Percentiles rank a stretch among this genome's conserved stretches.
phyloP scores from a whole-genome alignment of 108 stramenopile genomes.

The Poteriospumella lacustris region DNA sequence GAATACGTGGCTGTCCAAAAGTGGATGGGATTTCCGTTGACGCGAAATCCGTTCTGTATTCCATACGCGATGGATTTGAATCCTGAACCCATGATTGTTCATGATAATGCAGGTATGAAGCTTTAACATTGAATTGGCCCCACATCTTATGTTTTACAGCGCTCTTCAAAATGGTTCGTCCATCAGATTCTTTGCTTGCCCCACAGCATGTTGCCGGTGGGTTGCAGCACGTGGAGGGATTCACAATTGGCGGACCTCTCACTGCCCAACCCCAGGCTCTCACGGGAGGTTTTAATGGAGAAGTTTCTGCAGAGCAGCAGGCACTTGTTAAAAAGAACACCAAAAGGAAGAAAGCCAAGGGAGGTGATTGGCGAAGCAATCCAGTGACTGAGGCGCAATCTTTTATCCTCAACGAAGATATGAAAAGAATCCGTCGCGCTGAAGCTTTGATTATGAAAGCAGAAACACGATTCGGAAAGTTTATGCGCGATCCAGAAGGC shows the following conservation, averaged over 20 bases:
- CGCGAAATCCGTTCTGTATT: slow-evolving; percentile 45
- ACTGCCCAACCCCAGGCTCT: neutral
- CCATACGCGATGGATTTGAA: slow-evolving; percentile 43
- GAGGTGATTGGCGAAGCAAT: neutral
- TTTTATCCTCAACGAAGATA: slow-evolving; percentile 5
- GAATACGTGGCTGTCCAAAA: slow-evolving; percentile 1
- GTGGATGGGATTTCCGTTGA: slow-evolving; percentile 42
- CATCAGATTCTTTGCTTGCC: neutral
- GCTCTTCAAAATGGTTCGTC: too few relatives aligned
- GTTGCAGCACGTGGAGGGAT: too few relatives aligned
- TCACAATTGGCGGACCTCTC: neutral
- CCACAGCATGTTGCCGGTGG: neutral
- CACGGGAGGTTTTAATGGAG: too few relatives aligned
- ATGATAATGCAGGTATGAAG: too few relatives aligned
- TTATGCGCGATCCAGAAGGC: slow-evolving; percentile 18
- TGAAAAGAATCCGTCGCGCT: neutral
- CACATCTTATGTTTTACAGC: too few relatives aligned
- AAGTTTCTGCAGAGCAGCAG: too few relatives aligned
- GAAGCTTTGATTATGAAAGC: slow-evolving; percentile 14
- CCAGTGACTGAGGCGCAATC: neutral
- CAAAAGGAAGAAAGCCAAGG: neutral
- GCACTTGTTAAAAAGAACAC: too few relatives aligned
- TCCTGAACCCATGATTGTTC: too few relatives aligned
- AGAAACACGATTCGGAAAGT: neutral
- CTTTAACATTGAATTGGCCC: too few relatives aligned